phyloP scores from a whole-genome alignment of 306 rosid genomes.

The Astragalus membranaceus region DNA sequence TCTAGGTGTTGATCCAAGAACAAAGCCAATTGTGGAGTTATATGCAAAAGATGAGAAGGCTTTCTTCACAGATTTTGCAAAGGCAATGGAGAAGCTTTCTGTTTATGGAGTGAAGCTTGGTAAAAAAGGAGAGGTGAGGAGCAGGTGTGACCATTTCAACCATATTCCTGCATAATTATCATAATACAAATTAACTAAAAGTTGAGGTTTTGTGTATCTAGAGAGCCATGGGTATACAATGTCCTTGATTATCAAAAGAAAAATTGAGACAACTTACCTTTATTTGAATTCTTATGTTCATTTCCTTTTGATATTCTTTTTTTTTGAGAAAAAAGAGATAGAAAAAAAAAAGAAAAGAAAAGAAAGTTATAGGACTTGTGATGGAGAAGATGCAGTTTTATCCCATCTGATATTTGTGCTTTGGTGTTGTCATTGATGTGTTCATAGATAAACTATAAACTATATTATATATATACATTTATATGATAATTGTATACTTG shows the following conservation, averaged over 20 bases:
- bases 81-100: conserved; percentile 39
- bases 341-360: too few species aligned
- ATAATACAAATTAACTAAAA: too few species aligned
- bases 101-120: conserved; percentile 31
- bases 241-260: not conserved
- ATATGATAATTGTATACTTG: not conserved
- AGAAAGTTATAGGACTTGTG: not conserved
- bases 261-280: not conserved
- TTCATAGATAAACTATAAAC: not conserved
- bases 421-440: not conserved
- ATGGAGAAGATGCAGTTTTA: not conserved
- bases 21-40: conserved; percentile 38
- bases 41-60: conserved; percentile 30
- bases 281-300: not conserved
- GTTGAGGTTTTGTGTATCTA: not conserved
- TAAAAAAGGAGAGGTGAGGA: conserved; percentile 24
- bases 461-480: not conserved
- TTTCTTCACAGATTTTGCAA: conserved; percentile 37
- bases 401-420: not conserved
- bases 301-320: not conserved
- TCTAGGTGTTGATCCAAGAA: conserved; percentile 29
- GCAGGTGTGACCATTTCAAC: conserved; percentile 43
- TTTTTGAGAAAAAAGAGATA: not conserved
- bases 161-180: not conserved
- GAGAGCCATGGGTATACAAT: conserved; percentile 11